Conservation (phyloP, 1,139 yeast genomes). For the Taphrina deformans region DNA sequence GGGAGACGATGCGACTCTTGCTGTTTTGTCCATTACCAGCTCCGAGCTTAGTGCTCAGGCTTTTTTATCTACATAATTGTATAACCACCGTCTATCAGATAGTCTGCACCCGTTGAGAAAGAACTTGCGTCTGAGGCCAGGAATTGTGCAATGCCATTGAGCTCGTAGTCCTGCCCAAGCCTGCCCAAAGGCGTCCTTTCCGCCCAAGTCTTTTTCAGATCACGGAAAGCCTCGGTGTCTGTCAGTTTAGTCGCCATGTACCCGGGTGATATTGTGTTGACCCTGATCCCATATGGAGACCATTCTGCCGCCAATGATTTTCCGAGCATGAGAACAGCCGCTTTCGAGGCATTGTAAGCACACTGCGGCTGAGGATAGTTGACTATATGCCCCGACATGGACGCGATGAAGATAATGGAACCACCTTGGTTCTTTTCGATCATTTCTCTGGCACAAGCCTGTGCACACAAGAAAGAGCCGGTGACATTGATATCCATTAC, state of each 20-base stretch:
- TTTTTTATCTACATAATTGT: too few relatives aligned
- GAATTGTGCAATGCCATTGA: conserved; percentile 52
- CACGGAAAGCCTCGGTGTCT: conserved; percentile 54
- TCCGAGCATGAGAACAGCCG: conserved; percentile 49
- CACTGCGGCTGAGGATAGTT: conserved; percentile 87
- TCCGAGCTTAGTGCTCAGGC: too few relatives aligned
- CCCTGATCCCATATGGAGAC: conserved; percentile 75
- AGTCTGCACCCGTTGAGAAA: conserved; percentile 79
- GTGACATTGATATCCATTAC: conserved; percentile 70
- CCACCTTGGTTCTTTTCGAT: conserved; percentile 65
- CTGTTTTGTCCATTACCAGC: too few relatives aligned
- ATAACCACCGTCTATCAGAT: conserved; percentile 67
- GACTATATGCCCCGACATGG: conserved; percentile 88
- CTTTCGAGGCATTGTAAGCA: conserved; percentile 46
- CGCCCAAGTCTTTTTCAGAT: conserved; percentile 62
- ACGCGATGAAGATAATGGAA: conserved; percentile 77
- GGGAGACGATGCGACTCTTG: too few relatives aligned
- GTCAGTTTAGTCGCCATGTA: conserved; percentile 62
- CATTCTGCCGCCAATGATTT: conserved; percentile 82
- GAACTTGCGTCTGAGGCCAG: conserved; percentile 82
- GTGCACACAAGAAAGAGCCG: conserved; percentile 76
- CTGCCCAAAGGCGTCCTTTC: conserved; percentile 77
- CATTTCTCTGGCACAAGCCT: conserved; percentile 69
- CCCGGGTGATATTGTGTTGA: conserved; percentile 78
- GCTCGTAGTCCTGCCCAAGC: conserved; percentile 71